Evolutionary conservation across 306 rosid species (phyloP).

Genomic region (Styphnolobium japonicum): DNA sequence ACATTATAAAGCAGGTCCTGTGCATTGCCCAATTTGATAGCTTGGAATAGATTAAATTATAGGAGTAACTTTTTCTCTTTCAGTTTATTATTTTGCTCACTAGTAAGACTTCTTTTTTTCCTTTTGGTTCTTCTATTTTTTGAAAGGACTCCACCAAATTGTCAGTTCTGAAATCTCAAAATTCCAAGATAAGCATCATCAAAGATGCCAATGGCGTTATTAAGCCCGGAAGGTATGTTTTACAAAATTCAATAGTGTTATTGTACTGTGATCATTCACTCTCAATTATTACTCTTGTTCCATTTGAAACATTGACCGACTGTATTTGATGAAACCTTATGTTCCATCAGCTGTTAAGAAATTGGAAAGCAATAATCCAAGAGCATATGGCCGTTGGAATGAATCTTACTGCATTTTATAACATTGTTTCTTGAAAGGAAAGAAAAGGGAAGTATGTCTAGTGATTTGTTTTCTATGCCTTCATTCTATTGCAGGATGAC

Average conservation of each 20-base stretch:
- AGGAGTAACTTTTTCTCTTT: neutral
- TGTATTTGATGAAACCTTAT: constrained; percentile 6
- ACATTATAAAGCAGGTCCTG: neutral
- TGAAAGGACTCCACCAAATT: constrained; percentile 35
- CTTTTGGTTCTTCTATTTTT: neutral
- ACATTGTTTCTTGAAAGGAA: neutral
- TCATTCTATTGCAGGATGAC: constrained; percentile 44
- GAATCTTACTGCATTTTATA: neutral
- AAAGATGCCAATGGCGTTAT: constrained; percentile 44
- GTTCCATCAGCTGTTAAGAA: neutral
- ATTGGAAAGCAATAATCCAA: neutral
- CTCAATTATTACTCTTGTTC: neutral
- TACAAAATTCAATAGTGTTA: neutral
- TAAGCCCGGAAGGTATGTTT: constrained; percentile 50
- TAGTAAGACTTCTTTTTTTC: neutral
- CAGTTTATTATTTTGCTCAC: neutral
- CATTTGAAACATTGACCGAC: neutral
- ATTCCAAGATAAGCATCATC: constrained; percentile 33
- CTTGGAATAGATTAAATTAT: neutral
- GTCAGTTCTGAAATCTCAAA: constrained; percentile 28
- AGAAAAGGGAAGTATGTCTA: neutral
- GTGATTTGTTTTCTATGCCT: constrained; percentile 11
- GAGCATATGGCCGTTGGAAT: neutral
- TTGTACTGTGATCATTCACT: neutral
- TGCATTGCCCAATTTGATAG: neutral